Base-by-base conservation (phyloP, 75 land plant species). In the Pseudotsuga menziesii region DNA sequence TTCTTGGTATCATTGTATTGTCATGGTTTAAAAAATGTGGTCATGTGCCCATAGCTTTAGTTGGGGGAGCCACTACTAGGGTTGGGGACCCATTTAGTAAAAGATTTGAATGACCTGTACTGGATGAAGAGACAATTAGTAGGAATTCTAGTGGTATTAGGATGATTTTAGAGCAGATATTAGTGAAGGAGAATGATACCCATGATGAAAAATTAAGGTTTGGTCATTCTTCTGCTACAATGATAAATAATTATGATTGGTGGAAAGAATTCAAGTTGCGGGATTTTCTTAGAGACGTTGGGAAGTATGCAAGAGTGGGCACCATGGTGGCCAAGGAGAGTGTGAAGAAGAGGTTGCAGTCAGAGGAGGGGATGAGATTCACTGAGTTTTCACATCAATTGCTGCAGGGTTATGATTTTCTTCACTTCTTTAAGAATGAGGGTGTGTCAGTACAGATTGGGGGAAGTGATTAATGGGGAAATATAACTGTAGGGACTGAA, bases 41-140 rank as follows among this genome's bases (percentile, higher is more conserved):
- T 57, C 98, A 97, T 78, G 55, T 78, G 23, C 78, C 86, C 39
- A 92, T 97, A 54, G 98, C 98, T 1, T 56, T 97, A 58, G 82
- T 97, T 4, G 99, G 99, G 39, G 99, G 99, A 29, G 99, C 98
- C 62, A 97, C 99, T 14, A 98, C 84, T 3, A 80, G 99, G 22
- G 85, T 97, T n/a, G 99, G 99, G 0, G 99, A 97, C 83, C 99
- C 99, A 17, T 97, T 98, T n/a, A 98, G 99, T 11, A 97, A 97
- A 86, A 85, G 88, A 78, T 20, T 74, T 4, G 98, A 97, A 67
- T 73, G 98, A 75, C 99, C 99, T 2, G 91, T 91, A 14, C 76
- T 97, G 17, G 95, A 92, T 61, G 72, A 78, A 0, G 75, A 76
- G 3, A 76, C 90, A 9, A 64, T 97, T 6, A 83, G 85, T 41